These are phyloP conservation scores for Eimeria sp. DNA, from an alignment of 169 alveolate genomes.

Conservation along the genomic window DNA sequence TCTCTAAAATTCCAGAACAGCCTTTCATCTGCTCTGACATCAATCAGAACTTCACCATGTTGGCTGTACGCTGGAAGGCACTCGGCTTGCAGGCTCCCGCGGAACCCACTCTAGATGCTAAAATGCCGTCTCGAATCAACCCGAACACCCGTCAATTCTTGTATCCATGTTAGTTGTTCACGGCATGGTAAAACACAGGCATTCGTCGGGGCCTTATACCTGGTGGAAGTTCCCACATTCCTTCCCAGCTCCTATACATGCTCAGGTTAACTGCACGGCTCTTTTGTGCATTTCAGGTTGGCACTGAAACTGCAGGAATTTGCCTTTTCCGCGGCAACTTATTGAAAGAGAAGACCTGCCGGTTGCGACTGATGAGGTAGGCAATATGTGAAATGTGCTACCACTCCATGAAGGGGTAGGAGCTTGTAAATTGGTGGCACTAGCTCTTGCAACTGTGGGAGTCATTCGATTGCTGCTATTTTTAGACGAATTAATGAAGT, in stretches of 20 bases:
- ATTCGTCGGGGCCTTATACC: background rate
- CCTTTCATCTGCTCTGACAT: constrained; percentile 65
- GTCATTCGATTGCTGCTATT: too few species aligned
- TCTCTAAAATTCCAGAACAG: constrained; percentile 79
- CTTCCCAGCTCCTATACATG: background rate
- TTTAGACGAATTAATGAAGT: background rate
- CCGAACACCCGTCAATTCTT: too few species aligned
- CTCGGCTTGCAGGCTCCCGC: background rate
- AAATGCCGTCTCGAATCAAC: background rate
- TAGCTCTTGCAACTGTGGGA: background rate
- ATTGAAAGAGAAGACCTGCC: constrained; percentile 76
- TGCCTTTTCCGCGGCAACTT: constrained; percentile 81
- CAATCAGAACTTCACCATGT: constrained; percentile 58
- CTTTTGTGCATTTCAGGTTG: constrained; percentile 34
- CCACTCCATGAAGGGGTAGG: background rate
- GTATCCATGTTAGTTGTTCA: background rate
- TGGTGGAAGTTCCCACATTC: background rate
- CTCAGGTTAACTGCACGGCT: background rate
- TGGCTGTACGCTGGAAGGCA: constrained; percentile 61
- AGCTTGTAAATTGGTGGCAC: background rate
- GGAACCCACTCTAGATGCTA: background rate
- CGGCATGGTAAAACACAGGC: too few species aligned
- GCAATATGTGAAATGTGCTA: background rate
- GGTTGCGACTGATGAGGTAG: constrained; percentile 73
- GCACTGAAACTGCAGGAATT: constrained; percentile 77